Base-by-base conservation (phyloP, 2,329 filamentous ascomycete species). In the Colletotrichum truncatum region DNA sequence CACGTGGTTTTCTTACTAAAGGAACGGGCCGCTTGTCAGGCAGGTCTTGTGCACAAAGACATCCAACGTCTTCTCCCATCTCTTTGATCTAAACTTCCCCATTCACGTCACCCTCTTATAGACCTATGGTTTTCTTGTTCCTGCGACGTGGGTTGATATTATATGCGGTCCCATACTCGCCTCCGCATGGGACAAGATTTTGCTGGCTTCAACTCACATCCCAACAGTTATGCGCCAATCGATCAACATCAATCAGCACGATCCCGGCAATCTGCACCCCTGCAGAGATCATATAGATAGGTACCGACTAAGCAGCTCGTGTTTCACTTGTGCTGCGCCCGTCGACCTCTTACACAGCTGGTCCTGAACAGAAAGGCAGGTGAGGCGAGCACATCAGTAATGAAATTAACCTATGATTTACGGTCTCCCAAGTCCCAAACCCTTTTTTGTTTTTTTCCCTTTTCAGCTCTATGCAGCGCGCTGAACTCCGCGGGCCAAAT, bases 401-500 rank as follows among this genome's bases (percentile, higher is more conserved):
- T 62, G 23, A 25, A n/a, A 56, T 63, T 63, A 52, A 66, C 63
- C 41, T 66, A 66, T 38, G 49, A 36, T 66, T 49, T 66, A 66
- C 51, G 56, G 41, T 56, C 25, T 18, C 39, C 26, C 39, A 56
- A 38, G 23, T 38, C 41, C 59, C 43, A 39, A 55, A 56, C 28
- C 28, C 28, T 18, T 18, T 43, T 32, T 46, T 16, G 21, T 28
- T 51, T 48, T 23, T 8, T 8, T 39, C 32, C 25, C 52, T 21
- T 63, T 49, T 30, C 62, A 55, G 41, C 57, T 65, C 48, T 34
- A 30, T 18, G 32, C 48, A 26, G 34, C 45, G 39, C 48, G 39
- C 34, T 52, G 34, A 55, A 55, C 52, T 41, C 32, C 28, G 28
- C 49, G 41, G 48, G 30, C 41, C 26, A 34, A 46, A 25, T 11